phyloP scores from a whole-genome alignment of 371 early-diverging fungal genomes.

The Mucor mucedo region DNA sequence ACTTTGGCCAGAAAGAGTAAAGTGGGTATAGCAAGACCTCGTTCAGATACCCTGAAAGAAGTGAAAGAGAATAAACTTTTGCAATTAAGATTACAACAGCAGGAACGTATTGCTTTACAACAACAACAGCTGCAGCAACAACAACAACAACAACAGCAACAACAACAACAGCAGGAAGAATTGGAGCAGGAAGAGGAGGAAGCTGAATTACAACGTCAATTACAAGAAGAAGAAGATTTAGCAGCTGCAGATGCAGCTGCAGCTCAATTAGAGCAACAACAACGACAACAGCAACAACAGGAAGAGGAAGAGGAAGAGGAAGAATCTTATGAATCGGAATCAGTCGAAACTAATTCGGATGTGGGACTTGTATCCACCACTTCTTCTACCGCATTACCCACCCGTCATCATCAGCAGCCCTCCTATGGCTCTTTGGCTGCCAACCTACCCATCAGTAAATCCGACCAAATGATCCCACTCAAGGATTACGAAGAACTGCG shows the following conservation, averaged over 20 bases:
- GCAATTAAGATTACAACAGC: conserved; percentile 29
- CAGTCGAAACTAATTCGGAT: conserved; percentile 7
- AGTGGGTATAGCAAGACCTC: conserved; percentile 8
- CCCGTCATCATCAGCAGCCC: conserved; percentile 17
- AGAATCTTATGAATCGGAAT: conserved; percentile 4
- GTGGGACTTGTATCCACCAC: conserved; percentile 12
- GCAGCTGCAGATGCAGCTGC: conserved; percentile 6
- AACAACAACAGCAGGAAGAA: conserved; percentile 12
- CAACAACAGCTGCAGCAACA: conserved; percentile 10
- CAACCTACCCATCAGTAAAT: conserved; percentile 46
- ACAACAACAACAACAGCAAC: conserved; percentile 6
- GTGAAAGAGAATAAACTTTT: conserved; percentile 31
- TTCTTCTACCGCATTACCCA: conserved; percentile 18
- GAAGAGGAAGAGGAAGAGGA: conserved; percentile 31
- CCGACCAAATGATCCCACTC: conserved; percentile 55
- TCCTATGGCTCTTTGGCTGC: conserved; percentile 42
- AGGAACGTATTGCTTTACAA: conserved; percentile 13
- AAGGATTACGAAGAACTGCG: conserved; percentile 85
- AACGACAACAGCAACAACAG: conserved; percentile 11
- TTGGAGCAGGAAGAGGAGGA: conserved; percentile 19
- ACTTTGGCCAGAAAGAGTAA: conserved; percentile 15
- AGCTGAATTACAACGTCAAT: conserved; percentile 12
- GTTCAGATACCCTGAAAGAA: conserved; percentile 18
- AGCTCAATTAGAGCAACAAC: neutral
- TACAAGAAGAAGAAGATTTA: conserved; percentile 22